Evolutionary conservation across 73 alveolate genomes (phyloP).

Genomic region (Paraurostyla sp.): DNA sequence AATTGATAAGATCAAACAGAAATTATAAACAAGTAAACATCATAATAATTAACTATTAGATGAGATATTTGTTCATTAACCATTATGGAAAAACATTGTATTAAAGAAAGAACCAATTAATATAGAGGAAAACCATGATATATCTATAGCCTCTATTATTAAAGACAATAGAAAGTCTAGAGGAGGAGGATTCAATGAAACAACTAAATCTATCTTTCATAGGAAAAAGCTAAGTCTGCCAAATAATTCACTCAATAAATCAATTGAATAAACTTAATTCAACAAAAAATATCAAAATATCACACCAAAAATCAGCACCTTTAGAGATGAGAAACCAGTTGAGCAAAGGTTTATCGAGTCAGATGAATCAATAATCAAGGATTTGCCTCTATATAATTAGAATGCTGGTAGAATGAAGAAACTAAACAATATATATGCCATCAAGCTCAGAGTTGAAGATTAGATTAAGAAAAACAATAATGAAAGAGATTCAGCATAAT

Average conservation of each 20-base stretch:
- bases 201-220: neutral
- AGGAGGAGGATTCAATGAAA: too few relatives aligned
- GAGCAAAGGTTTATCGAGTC: neutral
- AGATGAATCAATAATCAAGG: neutral
- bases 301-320: neutral
- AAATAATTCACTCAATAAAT: too few relatives aligned
- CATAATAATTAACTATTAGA: too few relatives aligned
- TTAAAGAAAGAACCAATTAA: too few relatives aligned
- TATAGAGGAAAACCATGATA: too few relatives aligned
- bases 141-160: neutral
- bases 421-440: neutral
- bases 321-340: neutral
- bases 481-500: too few relatives aligned
- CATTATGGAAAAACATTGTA: too few relatives aligned
- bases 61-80: too few relatives aligned
- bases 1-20: too few relatives aligned
- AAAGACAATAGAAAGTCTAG: neutral
- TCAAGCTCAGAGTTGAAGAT: neutral
- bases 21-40: too few relatives aligned
- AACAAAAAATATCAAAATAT: neutral
- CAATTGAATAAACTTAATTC: too few relatives aligned
- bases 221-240: neutral
- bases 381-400: neutral
- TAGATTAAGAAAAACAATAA: slow-evolving; percentile 1
- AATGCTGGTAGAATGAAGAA: neutral